Evolutionary conservation across 352 stramenopile species (phyloP).

Genomic region (Phytophthora palmivora): DNA sequence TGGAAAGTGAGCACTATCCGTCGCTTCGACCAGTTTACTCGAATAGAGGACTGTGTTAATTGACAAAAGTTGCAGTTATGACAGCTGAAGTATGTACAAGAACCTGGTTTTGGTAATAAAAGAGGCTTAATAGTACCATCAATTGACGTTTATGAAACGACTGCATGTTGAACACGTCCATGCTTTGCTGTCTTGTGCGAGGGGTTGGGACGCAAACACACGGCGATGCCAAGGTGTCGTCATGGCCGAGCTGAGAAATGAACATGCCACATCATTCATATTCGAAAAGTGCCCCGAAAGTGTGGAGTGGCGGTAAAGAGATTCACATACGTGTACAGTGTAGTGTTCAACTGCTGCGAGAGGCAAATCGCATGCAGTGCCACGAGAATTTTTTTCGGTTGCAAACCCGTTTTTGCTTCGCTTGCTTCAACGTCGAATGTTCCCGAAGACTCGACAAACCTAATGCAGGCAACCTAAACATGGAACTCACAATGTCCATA

Average conservation of each 20-base stretch:
- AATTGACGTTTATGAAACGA: background rate
- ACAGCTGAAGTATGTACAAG: too few relatives aligned
- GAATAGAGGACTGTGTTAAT: conserved; percentile 15
- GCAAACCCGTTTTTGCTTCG: conserved; percentile 20
- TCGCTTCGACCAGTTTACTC: conserved; percentile 13
- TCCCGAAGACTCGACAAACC: conserved; percentile 27
- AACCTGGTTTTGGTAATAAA: background rate
- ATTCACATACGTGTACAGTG: too few relatives aligned
- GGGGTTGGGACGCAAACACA: background rate
- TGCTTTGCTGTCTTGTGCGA: conserved; percentile 2
- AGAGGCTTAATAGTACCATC: background rate
- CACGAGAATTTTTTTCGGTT: conserved; percentile 38
- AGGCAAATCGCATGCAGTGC: conserved; percentile 22
- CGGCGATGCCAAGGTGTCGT: conserved; percentile 2
- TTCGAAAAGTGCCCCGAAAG: background rate
- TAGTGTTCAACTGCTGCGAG: too few relatives aligned
- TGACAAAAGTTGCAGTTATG: too few relatives aligned
- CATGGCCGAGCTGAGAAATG: background rate
- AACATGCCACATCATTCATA: background rate
- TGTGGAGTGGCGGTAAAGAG: background rate
- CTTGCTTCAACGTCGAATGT: conserved; percentile 35
- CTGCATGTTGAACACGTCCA: conserved; percentile 11
- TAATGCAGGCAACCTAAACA: too few relatives aligned
- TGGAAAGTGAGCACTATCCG: conserved; percentile 26
- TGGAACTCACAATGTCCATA: too few relatives aligned